A percentile compares a stretch with the other conserved stretches of the same genome.
Conservation (phyloP, 805 yeast genomes). For the Lipomyces yamanashiensis region DNA sequence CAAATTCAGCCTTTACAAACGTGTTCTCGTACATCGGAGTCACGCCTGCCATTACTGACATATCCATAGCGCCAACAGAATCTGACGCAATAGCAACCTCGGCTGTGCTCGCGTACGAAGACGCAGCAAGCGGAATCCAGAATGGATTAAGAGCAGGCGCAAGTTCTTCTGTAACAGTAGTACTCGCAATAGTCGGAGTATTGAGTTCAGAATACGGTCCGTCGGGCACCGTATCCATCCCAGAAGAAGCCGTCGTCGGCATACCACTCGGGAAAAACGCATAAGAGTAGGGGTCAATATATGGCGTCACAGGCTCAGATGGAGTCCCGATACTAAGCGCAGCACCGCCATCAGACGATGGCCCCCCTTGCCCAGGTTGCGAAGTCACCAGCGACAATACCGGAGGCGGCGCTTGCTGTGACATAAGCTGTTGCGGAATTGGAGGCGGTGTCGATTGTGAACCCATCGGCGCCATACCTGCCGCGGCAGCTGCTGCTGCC, state of each 20-base stretch:
- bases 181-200: not conserved
- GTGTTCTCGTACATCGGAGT: constrained; percentile 9
- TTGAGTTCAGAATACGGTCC: not conserved
- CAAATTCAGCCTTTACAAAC: constrained; percentile 9
- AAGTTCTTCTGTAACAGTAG: not conserved
- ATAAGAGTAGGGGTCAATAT: constrained; percentile 9
- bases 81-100: not conserved
- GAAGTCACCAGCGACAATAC: not conserved
- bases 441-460: constrained; percentile 3
- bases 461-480: constrained; percentile 1
- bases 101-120: not conserved
- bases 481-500: constrained; percentile 12
- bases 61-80: not conserved
- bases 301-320: constrained; percentile 4
- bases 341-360: not conserved
- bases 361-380: not conserved
- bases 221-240: not conserved
- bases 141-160: constrained; percentile 3
- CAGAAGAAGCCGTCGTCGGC: not conserved
- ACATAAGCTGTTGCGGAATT: not conserved
- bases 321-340: not conserved
- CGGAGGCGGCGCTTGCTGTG: not conserved
- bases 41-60: not conserved
- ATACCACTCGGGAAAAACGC: not conserved
- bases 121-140: not conserved